Evolutionary conservation across 2,329 filamentous ascomycete species (phyloP).

Genomic region (Trichoderma pleuroti): DNA sequence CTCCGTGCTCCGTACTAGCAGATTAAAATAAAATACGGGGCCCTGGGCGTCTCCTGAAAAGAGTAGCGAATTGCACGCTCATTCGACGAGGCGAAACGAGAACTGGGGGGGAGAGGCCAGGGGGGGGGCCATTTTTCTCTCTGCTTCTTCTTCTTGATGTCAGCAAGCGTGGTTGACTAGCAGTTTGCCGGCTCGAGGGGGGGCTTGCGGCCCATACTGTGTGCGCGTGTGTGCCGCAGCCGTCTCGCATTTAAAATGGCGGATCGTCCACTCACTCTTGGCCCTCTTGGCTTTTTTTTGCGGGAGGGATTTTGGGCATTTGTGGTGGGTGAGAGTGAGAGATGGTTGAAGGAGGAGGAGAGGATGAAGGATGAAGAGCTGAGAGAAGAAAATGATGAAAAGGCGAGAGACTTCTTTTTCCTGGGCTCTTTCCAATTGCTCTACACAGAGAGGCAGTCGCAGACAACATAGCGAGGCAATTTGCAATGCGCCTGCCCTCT

Average conservation of each 20-base stretch:
- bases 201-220: background rate
- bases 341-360: background rate
- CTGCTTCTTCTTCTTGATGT: background rate
- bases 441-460: background rate
- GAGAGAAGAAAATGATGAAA: background rate
- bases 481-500: background rate
- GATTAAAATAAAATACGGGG: conserved; percentile 16
- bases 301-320: background rate
- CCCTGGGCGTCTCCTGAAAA: conserved; percentile 13
- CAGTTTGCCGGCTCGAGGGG: background rate
- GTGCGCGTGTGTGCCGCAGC: background rate
- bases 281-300: background rate
- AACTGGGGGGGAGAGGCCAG: conserved; percentile 5
- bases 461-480: background rate
- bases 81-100: conserved; percentile 16
- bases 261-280: background rate
- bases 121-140: background rate
- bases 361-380: background rate
- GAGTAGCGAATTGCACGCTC: conserved; percentile 10
- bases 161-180: background rate
- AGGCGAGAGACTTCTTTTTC: background rate
- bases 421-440: background rate
- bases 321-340: background rate
- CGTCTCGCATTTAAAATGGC: background rate
- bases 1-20: conserved; percentile 6